A percentile compares a stretch with the other conserved stretches of the same genome.
Conservation (phyloP, 371 early-diverging fungal species). For the Chytridium lagenaria region DNA sequence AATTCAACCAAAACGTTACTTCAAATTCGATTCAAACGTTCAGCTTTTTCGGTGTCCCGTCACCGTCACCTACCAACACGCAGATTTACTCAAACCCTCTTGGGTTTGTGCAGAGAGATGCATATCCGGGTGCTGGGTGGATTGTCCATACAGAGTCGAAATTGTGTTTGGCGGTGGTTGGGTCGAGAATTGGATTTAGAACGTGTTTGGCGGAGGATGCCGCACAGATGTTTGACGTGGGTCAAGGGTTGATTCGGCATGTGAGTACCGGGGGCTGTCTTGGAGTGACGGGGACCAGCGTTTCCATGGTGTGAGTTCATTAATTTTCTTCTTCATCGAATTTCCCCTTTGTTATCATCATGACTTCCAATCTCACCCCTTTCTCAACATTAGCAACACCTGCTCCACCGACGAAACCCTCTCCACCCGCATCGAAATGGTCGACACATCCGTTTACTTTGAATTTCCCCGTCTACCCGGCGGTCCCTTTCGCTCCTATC, state of each 20-base stretch:
- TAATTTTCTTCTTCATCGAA: neutral
- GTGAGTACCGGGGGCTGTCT: neutral
- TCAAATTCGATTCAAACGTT: neutral
- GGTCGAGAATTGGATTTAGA: neutral
- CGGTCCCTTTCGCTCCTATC: slow-evolving; percentile 59
- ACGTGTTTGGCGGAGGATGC: neutral
- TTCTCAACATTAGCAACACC: neutral
- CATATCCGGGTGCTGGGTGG: neutral
- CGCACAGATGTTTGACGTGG: neutral
- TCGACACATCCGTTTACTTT: slow-evolving; percentile 16
- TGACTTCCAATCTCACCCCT: too few relatives aligned
- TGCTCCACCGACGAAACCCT: neutral
- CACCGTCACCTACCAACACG: neutral
- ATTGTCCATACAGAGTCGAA: slow-evolving; percentile 2
- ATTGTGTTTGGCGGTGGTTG: neutral
- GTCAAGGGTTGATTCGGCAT: neutral
- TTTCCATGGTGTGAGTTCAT: neutral
- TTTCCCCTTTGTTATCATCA: neutral
- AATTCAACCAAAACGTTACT: neutral
- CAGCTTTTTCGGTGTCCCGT: neutral
- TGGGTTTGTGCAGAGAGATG: neutral
- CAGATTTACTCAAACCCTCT: too few relatives aligned
- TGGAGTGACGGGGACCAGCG: neutral
- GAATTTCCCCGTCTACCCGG: slow-evolving; percentile 19
- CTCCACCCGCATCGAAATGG: neutral